Evolutionary conservation across 495 filamentous ascomycete species (phyloP).

Genomic region (Cudoniella acicularis): DNA sequence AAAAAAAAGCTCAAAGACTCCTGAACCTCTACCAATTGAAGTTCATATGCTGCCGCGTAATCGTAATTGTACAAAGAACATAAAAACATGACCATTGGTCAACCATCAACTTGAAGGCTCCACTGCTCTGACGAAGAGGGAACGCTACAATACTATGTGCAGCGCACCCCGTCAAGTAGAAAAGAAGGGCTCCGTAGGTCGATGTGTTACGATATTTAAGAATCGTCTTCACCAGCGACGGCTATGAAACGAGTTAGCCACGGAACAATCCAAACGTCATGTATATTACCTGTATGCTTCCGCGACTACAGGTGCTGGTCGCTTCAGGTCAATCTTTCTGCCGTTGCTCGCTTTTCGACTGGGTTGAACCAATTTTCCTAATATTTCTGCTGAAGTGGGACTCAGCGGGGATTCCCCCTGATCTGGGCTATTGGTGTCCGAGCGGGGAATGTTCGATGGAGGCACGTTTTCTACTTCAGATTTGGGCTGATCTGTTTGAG

Average conservation of each 20-base stretch:
- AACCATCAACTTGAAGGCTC: slow-evolving; percentile 28
- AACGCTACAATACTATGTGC: slow-evolving; percentile 16
- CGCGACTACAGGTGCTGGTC: slow-evolving; percentile 32
- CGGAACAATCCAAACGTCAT: not conserved
- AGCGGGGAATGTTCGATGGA: not conserved
- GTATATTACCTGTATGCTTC: slow-evolving; percentile 38
- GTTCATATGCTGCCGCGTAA: not conserved
- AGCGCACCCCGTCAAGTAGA: not conserved
- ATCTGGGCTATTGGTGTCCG: slow-evolving; percentile 11
- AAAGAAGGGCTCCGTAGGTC: not conserved
- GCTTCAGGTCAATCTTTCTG: slow-evolving; percentile 22
- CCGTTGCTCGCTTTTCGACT: slow-evolving; percentile 17
- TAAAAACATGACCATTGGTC: slow-evolving; percentile 3
- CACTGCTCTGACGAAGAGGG: not conserved
- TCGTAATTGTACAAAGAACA: slow-evolving; percentile 1
- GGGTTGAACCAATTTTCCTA: slow-evolving; percentile 25
- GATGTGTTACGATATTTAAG: not conserved
- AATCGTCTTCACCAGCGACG: slow-evolving; percentile 25
- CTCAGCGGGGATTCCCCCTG: slow-evolving; percentile 9
- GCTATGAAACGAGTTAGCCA: slow-evolving; percentile 6
- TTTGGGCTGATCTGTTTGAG: not conserved
- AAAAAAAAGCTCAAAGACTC: slow-evolving; percentile 5
- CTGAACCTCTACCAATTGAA: not conserved
- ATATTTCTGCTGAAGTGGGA: slow-evolving; percentile 24
- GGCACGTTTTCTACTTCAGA: not conserved